Conservation (phyloP, 1,139 yeast species). For the Debaryomyces udenii region DNA sequence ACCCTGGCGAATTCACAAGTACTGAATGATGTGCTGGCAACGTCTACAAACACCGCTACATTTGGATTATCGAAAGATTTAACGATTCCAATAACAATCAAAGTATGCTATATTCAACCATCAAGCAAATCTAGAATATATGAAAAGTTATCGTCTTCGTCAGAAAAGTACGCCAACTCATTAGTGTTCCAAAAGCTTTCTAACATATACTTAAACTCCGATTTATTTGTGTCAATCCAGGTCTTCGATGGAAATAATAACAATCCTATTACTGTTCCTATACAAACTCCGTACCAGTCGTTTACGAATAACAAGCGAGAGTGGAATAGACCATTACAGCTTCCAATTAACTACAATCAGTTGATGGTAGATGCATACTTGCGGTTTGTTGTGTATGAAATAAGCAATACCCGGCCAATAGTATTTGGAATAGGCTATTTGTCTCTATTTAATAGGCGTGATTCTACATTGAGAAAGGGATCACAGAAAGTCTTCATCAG, state of each 20-base stretch:
- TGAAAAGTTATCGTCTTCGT: conserved; percentile 46
- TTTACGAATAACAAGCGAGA: conserved; percentile 49
- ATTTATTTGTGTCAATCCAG: conserved; percentile 63
- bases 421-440: conserved; percentile 65
- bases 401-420: conserved; percentile 51
- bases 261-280: conserved; percentile 67
- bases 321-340: conserved; percentile 62
- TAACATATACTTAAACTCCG: conserved; percentile 54
- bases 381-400: conserved; percentile 68
- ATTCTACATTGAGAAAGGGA: conserved; percentile 39
- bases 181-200: conserved; percentile 52
- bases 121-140: conserved; percentile 23
- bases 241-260: conserved; percentile 58
- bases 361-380: conserved; percentile 64
- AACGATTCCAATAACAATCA: conserved; percentile 48
- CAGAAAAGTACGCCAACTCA: conserved; percentile 61
- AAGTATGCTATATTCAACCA: conserved; percentile 38
- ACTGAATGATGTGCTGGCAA: conserved; percentile 8
- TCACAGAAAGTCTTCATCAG: conserved; percentile 39
- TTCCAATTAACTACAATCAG: conserved; percentile 74
- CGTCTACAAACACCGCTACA: conserved; percentile 47
- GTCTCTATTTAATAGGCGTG: conserved; percentile 53
- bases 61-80: conserved; percentile 81
- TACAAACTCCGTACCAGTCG: conserved; percentile 65
- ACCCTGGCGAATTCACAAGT: conserved; percentile 2